phyloP scores from a whole-genome alignment of 495 filamentous ascomycete species.

The Aspergillus wentii region DNA sequence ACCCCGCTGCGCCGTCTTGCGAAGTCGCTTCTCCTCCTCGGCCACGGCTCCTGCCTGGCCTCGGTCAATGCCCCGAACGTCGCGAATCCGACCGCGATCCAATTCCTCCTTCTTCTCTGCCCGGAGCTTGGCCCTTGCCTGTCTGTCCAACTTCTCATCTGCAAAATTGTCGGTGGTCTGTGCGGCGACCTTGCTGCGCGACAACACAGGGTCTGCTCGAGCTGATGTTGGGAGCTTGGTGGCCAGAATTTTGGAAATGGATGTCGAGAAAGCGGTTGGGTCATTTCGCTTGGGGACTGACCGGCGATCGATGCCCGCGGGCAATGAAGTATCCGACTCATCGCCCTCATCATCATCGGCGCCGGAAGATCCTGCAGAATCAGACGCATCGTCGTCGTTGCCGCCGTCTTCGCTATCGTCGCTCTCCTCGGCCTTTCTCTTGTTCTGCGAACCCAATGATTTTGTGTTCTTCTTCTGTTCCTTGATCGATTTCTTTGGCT shows the following conservation, averaged over 20 bases:
- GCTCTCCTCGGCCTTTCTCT: constrained; percentile 5
- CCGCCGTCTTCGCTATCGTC: constrained; percentile 18
- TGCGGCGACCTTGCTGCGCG: constrained; percentile 66
- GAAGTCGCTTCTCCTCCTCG: constrained; percentile 74
- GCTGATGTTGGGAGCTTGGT: constrained; percentile 78
- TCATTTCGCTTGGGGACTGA: constrained; percentile 79
- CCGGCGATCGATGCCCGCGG: no score
- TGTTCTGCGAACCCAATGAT: constrained; percentile 3
- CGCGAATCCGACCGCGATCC: constrained; percentile 83
- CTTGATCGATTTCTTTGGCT: constrained; percentile 13
- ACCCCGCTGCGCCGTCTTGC: constrained; percentile 84
- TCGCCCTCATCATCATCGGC: constrained; percentile 30
- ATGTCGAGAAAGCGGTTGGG: constrained; percentile 81
- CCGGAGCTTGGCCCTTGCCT: constrained; percentile 70
- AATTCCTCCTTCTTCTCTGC: constrained; percentile 75
- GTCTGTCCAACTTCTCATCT: constrained; percentile 72
- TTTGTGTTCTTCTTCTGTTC: constrained; percentile 20
- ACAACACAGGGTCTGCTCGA: constrained; percentile 82
- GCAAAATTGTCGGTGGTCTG: constrained; percentile 59
- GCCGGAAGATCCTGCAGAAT: constrained; percentile 24
- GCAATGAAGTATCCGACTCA: constrained; percentile 27
- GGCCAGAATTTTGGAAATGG: constrained; percentile 83
- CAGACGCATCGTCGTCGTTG: constrained; percentile 30
- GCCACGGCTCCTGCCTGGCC: constrained; percentile 49
- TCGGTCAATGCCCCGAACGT: constrained; percentile 62